Base-by-base conservation (phyloP, 1,284 basidiomycete species). In the Fistulinella cinereoalba region DNA sequence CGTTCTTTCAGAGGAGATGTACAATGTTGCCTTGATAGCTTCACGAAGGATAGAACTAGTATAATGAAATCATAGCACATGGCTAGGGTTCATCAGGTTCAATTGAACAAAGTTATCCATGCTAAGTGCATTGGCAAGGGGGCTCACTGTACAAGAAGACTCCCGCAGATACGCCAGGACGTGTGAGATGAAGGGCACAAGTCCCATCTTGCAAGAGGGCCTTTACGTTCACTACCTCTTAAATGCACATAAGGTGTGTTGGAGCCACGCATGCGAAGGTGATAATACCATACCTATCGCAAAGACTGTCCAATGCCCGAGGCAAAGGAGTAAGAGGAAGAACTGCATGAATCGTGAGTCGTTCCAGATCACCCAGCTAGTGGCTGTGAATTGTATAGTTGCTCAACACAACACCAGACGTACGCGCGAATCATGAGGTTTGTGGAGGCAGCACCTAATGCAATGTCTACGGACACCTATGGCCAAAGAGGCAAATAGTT, bases 321-420 rank as follows among this genome's bases (percentile, higher is more conserved):
- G 12, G 13, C 46, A 18, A 11, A 56, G 11, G 1, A 47, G 4
- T 22, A 48, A 7, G 1, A 62, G 29, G 7, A 61, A 18, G 12
- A 21, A 0, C 16, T 56, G 53, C 15, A 64, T 40, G 7, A 19
- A 23, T 33, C 34, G 41, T 3, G 48, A 46, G 13, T 46, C 40
- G 19, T 48, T 58, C 58, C 58, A 61, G 23, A 61, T 58, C 15
- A 64, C 36, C 60, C 60, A 62, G 38, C 62, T 64, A 27, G n/a
- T n/a, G n/a, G n/a, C n/a, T 7, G 7, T 7, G 36, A 15, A 23
- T 32, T 12, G 32, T 52, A 4, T 37, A 56, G 43, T 29, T 19
- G 11, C 8, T 4, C 18, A 31, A 13, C 3, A 3, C 16, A 9
- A 22, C 16, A 3, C 23, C 6, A 3, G 18, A 37, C 60, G 28